phyloP scores from a whole-genome alignment of 2,329 filamentous ascomycete species.

The Aspergillus phoenicis region DNA sequence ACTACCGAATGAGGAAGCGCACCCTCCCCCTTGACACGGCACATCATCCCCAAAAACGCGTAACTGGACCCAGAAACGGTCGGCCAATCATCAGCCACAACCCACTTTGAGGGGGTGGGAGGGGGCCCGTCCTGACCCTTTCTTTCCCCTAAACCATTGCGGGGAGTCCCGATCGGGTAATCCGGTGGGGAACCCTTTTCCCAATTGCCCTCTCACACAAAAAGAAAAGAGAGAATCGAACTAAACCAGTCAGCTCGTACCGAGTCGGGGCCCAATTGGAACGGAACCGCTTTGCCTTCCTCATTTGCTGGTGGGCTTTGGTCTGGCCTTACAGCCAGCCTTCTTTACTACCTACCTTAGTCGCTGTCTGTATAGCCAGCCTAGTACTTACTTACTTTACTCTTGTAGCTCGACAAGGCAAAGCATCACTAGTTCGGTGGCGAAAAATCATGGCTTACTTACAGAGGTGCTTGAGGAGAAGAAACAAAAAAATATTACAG shows the following conservation, averaged over 20 bases:
- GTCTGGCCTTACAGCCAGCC: no score
- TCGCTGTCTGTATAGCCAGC: no score
- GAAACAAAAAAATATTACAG: background rate
- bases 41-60: slow-evolving; percentile 30
- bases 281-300: no score
- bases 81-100: slow-evolving; percentile 15
- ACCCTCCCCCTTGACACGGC: slow-evolving; percentile 21
- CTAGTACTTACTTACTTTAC: no score
- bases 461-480: background rate
- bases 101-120: no score
- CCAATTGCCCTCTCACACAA: no score
- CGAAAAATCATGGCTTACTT: background rate
- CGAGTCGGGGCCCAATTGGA: background rate
- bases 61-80: slow-evolving; percentile 18
- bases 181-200: slow-evolving; percentile 11
- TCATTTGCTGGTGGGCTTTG: slow-evolving; percentile 5
- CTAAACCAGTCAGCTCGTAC: slow-evolving; percentile 6
- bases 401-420: no score
- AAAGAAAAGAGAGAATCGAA: background rate
- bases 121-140: slow-evolving; percentile 11
- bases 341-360: no score
- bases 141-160: slow-evolving; percentile 20
- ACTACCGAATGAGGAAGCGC: slow-evolving; percentile 18
- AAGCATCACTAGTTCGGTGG: background rate
- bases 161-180: slow-evolving; percentile 23